Evolutionary conservation across 345 rosid genomes (phyloP).

Genomic region (Garcia nutans): DNA sequence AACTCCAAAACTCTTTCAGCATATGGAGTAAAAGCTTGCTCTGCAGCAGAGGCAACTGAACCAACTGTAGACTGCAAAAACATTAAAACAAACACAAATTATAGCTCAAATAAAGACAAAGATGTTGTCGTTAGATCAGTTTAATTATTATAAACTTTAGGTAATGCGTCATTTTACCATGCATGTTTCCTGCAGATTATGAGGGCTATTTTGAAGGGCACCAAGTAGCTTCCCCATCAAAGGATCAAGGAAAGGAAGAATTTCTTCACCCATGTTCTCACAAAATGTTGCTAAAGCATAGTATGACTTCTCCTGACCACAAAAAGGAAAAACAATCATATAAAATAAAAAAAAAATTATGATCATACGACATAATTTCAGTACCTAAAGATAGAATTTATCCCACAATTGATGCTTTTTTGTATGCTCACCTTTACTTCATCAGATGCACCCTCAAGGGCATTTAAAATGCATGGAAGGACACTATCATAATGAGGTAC

Average conservation of each 20-base stretch:
- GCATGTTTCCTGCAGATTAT: conserved; percentile 97
- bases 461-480: conserved; percentile 88
- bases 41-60: conserved; percentile 97
- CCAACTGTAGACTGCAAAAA: conserved; percentile 92
- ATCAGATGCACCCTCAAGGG: conserved; percentile 89
- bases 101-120: not conserved
- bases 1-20: conserved; percentile 88
- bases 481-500: conserved; percentile 73
- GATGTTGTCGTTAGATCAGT: not conserved
- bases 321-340: conserved; percentile 11
- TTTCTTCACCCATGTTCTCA: conserved; percentile 97
- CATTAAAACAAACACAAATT: conserved; percentile 6
- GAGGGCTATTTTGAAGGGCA: conserved; percentile 78
- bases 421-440: conserved; percentile 81
- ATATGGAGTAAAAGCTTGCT: conserved; percentile 93
- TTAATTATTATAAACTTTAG: not conserved
- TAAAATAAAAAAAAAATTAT: not conserved
- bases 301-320: conserved; percentile 85
- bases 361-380: conserved; percentile 2
- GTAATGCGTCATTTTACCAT: conserved; percentile 56
- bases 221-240: conserved; percentile 85
- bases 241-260: conserved; percentile 85
- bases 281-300: conserved; percentile 99
- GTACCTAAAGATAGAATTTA: conserved; percentile 1
- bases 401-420: conserved; percentile 5